phyloP scores from a whole-genome alignment of 1,284 basidiomycete genomes.

The Sporisorium scitamineum region DNA sequence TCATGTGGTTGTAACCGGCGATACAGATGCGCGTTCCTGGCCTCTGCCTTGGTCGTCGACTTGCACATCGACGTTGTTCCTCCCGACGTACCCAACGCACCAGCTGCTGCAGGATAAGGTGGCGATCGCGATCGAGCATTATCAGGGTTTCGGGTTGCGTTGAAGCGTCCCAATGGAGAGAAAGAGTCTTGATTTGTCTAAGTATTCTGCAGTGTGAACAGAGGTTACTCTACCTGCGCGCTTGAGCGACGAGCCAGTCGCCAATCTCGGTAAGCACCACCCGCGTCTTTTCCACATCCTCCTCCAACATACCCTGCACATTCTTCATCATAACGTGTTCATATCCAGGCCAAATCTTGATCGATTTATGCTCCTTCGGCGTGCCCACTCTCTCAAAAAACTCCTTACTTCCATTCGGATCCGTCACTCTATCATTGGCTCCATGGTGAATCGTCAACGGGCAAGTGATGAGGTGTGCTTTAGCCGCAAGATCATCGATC shows the following conservation, averaged over 20 bases:
- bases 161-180: neutral
- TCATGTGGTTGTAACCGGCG: slow-evolving; percentile 38
- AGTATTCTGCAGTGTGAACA: neutral
- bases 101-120: slow-evolving; percentile 39
- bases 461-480: slow-evolving; percentile 66
- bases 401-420: slow-evolving; percentile 69
- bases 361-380: slow-evolving; percentile 69
- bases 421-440: slow-evolving; percentile 71
- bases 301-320: slow-evolving; percentile 62
- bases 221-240: slow-evolving; percentile 21
- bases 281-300: slow-evolving; percentile 54
- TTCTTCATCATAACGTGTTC: slow-evolving; percentile 72
- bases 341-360: slow-evolving; percentile 72
- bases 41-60: slow-evolving; percentile 59
- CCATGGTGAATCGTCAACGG: slow-evolving; percentile 73
- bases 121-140: slow-evolving; percentile 51
- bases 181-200: neutral
- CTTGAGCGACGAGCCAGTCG: slow-evolving; percentile 44
- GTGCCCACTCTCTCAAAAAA: slow-evolving; percentile 70
- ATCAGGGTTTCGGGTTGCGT: slow-evolving; percentile 54
- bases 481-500: slow-evolving; percentile 68
- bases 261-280: slow-evolving; percentile 57
- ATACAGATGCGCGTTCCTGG: slow-evolving; percentile 15
- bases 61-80: slow-evolving; percentile 58
- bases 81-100: slow-evolving; percentile 39